phyloP scores from a whole-genome alignment of 257 asterid species.

The Euphrasia confusa region DNA sequence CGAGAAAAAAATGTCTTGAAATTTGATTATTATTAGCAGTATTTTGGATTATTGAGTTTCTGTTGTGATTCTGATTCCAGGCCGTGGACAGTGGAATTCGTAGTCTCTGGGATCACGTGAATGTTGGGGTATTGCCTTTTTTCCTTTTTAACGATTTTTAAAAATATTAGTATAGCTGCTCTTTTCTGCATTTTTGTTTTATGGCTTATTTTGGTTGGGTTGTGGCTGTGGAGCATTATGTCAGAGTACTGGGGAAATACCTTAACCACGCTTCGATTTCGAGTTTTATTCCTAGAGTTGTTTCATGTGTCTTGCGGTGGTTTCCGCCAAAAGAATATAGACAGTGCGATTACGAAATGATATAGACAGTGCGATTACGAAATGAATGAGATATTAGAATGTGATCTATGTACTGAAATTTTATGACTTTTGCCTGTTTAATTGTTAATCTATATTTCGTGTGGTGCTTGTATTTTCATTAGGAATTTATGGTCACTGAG shows the following conservation, averaged over 20 bases:
- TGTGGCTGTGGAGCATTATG: not conserved
- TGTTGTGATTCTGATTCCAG: conserved; percentile 34
- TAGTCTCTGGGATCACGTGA: conserved; percentile 57
- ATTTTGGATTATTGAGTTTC: not conserved
- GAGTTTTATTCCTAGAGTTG: not conserved
- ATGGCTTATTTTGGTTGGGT: not conserved
- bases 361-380: not conserved
- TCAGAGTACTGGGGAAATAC: not conserved
- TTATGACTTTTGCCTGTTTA: not conserved
- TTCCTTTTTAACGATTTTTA: not conserved
- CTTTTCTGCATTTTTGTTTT: not conserved
- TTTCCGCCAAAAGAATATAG: too few relatives aligned
- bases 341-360: not conserved
- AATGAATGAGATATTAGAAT: not conserved
- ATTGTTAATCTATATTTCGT: not conserved
- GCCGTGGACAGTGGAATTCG: conserved; percentile 65
- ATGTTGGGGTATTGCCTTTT: conserved; percentile 56
- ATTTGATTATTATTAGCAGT: too few relatives aligned
- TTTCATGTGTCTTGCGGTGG: not conserved
- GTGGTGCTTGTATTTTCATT: not conserved
- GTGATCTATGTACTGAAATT: not conserved
- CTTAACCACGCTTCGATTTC: not conserved
- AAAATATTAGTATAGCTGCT: not conserved
- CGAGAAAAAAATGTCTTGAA: not conserved
- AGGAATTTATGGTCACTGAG: not conserved